Percentiles rank a stretch among this genome's conserved stretches.
Conservation (phyloP, 306 rosid species). For the Acacia crassicarpa region DNA sequence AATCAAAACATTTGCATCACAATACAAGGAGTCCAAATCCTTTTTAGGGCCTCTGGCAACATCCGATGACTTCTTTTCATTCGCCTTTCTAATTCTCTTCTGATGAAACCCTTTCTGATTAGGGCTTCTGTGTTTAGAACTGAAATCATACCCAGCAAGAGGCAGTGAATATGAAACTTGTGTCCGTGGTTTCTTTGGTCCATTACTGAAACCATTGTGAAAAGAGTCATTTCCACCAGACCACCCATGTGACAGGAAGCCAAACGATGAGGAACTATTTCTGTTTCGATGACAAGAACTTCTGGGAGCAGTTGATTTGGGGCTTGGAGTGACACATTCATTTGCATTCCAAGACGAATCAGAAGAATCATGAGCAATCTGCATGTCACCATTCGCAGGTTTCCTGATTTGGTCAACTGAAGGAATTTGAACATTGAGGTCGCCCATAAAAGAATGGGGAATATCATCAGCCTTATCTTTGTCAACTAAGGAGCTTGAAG, state of each 20-base stretch:
- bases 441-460: constrained; percentile 48
- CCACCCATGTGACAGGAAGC: constrained; percentile 66
- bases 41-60: constrained; percentile 55
- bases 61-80: constrained; percentile 70
- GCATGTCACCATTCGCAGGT: constrained; percentile 49
- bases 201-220: constrained; percentile 68
- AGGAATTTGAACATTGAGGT: constrained; percentile 67
- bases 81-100: constrained; percentile 82
- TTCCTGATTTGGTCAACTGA: constrained; percentile 54
- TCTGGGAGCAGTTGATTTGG: constrained; percentile 84
- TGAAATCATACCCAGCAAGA: constrained; percentile 59
- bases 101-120: constrained; percentile 65
- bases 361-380: constrained; percentile 50
- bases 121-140: constrained; percentile 51
- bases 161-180: constrained; percentile 88
- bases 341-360: constrained; percentile 60
- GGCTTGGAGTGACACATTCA: constrained; percentile 58
- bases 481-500: constrained; percentile 34
- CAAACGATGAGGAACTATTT: constrained; percentile 53
- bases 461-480: constrained; percentile 47
- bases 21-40: constrained; percentile 67
- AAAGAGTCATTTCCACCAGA: constrained; percentile 72
- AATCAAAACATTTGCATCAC: constrained; percentile 78
- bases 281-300: constrained; percentile 73
- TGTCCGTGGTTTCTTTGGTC: constrained; percentile 91